A percentile compares a stretch with the other conserved stretches of the same genome.
phyloP scores from a whole-genome alignment of 768 basidiomycete genomes.

The Podaxis sp. region DNA sequence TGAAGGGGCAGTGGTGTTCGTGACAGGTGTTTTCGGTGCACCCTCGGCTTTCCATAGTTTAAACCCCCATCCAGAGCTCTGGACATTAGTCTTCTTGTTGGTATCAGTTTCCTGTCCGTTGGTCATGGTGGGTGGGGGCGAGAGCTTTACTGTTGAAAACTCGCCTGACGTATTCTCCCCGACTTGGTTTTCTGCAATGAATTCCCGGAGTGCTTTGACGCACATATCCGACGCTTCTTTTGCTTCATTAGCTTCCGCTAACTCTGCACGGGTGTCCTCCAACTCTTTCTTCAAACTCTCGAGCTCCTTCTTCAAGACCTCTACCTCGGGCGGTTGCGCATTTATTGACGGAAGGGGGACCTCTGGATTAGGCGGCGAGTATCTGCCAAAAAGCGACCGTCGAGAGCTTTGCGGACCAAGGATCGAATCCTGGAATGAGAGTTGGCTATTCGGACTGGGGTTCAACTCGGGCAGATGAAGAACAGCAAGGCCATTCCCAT shows the following conservation, averaged over 20 bases:
- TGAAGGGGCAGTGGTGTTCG: constrained; percentile 24
- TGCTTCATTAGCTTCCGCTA: constrained; percentile 78
- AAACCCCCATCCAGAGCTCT: constrained; percentile 56
- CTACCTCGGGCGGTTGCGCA: constrained; percentile 50
- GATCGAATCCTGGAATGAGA: constrained; percentile 19
- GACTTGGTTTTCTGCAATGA: constrained; percentile 71
- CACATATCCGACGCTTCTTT: constrained; percentile 85
- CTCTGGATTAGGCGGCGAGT: constrained; percentile 39
- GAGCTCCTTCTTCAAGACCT: constrained; percentile 50
- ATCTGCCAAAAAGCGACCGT: constrained; percentile 45
- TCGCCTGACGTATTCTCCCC: constrained; percentile 29
- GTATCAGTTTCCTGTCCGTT: constrained; percentile 31
- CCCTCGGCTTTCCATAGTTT: constrained; percentile 50
- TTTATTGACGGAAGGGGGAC: constrained; percentile 43
- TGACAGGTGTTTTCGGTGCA: constrained; percentile 21
- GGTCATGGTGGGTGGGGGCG: constrained; percentile 36
- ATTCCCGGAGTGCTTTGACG: constrained; percentile 76
- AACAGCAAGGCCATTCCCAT: constrained; percentile 31
- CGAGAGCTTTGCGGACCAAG: constrained; percentile 23
- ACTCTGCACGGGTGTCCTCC: constrained; percentile 13
- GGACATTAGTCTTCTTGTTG: constrained; percentile 24
- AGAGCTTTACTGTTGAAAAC: constrained; percentile 30
- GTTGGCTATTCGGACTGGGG: constrained; percentile 30
- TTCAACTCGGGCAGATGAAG: constrained; percentile 24
- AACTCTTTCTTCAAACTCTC: constrained; percentile 58